Conservation (phyloP, 192 early-diverging fungal genomes). For the Dissophora ornata region DNA sequence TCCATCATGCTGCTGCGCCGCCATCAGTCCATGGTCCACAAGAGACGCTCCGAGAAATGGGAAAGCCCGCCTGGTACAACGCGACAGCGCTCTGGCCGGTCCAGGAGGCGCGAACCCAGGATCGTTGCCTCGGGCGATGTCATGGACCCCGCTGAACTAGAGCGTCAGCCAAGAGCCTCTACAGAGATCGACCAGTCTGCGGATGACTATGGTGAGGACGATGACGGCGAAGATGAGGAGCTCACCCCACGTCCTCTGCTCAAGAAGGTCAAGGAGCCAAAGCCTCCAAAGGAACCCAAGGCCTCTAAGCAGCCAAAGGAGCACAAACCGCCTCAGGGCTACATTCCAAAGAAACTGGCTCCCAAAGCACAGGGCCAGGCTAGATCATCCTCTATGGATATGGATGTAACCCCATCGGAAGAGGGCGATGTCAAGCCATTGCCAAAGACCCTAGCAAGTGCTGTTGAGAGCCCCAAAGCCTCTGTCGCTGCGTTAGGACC, state of each 20-base stretch:
- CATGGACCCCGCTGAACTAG: conserved; percentile 32
- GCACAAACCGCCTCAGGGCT: conserved; percentile 13
- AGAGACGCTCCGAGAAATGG: conserved; percentile 51
- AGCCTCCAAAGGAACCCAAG: conserved; percentile 14
- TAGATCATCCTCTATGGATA: too few relatives aligned
- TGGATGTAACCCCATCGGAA: conserved; percentile 6
- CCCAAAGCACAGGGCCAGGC: too few relatives aligned
- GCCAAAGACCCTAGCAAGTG: not conserved
- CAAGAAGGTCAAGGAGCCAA: conserved; percentile 15
- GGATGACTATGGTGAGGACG: conserved; percentile 24
- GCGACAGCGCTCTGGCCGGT: conserved; percentile 40
- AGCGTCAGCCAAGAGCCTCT: conserved; percentile 9
- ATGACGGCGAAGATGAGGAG: conserved; percentile 23
- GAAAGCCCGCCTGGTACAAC: conserved; percentile 47
- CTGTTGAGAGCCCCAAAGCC: too few relatives aligned
- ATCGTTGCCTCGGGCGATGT: conserved; percentile 55
- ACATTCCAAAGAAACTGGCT: conserved; percentile 18
- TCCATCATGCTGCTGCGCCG: conserved; percentile 49
- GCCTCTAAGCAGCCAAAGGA: conserved; percentile 10
- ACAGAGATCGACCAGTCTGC: conserved; percentile 27
- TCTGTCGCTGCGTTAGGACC: conserved; percentile 5
- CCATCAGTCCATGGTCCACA: conserved; percentile 54
- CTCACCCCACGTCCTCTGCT: conserved; percentile 1
- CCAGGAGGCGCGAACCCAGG: conserved; percentile 43
- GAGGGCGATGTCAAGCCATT: not conserved